Percentiles rank a stretch among this genome's conserved stretches.
Conservation (phyloP, 2,329 filamentous ascomycete species). For the Hypocreales sp. region DNA sequence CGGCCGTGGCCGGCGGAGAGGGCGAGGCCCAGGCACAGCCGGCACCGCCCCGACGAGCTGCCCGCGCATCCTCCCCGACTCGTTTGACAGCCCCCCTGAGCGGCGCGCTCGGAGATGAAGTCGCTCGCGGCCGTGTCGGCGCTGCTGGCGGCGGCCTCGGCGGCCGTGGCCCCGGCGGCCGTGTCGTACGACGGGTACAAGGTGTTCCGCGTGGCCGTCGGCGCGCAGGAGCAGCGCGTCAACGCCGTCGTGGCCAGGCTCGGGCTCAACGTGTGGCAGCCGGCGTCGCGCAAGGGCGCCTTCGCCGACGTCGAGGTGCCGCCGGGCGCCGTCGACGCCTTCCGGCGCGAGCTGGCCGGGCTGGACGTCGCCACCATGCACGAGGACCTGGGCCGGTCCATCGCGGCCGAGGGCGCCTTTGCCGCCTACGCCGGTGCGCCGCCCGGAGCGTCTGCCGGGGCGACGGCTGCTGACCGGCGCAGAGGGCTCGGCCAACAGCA, state of each 20-base stretch:
- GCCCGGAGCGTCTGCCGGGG: no score
- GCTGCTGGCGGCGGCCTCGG: slow-evolving; percentile 6
- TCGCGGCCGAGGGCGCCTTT: slow-evolving; percentile 17
- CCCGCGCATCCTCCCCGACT: no score
- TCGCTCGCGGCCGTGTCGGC: slow-evolving; percentile 4
- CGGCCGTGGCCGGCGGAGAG: no score
- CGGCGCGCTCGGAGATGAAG: no score
- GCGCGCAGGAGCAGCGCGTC: slow-evolving; percentile 15
- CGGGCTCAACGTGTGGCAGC: slow-evolving; percentile 21
- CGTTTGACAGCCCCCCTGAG: no score
- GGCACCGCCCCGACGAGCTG: no score
- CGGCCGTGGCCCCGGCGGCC: slow-evolving; percentile 3
- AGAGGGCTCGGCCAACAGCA: slow-evolving; percentile 11
- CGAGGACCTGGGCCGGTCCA: slow-evolving; percentile 21
- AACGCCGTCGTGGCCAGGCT: slow-evolving; percentile 18
- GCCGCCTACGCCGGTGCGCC: slow-evolving; percentile 13
- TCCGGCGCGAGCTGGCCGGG: slow-evolving; percentile 14
- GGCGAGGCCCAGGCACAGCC: no score
- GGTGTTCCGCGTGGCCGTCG: slow-evolving; percentile 25
- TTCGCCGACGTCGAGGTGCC: slow-evolving; percentile 25
- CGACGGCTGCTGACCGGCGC: no score
- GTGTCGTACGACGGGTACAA: slow-evolving; percentile 28
- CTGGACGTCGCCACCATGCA: slow-evolving; percentile 20
- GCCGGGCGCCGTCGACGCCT: slow-evolving; percentile 16
- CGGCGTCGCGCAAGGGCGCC: slow-evolving; percentile 13